Percentiles rank a stretch among this genome's conserved stretches.
Evolutionary conservation across 2,329 filamentous ascomycete species (phyloP).

Genomic region (Dryadomyces quercus-mongolicae): DNA sequence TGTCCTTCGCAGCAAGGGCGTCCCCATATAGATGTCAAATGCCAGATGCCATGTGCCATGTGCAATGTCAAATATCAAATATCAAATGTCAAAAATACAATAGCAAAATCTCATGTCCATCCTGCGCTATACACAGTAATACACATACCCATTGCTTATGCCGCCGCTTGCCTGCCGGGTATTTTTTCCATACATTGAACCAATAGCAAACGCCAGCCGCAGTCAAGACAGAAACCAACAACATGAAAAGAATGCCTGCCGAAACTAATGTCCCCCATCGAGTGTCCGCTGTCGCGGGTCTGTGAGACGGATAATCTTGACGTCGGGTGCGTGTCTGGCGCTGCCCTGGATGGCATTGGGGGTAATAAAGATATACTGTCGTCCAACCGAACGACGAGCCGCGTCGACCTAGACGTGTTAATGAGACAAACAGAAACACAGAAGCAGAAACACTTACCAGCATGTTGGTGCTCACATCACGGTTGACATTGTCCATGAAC

Average conservation of each 20-base stretch:
- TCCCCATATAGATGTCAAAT: slow-evolving; percentile 47
- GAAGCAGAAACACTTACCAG: slow-evolving; percentile 48
- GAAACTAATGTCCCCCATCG: slow-evolving; percentile 11
- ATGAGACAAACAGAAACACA: neutral
- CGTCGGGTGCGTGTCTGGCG: slow-evolving; percentile 50
- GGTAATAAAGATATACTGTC: slow-evolving; percentile 93
- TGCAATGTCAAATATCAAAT: no score
- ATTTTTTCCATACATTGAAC: neutral
- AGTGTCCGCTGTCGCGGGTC: slow-evolving; percentile 47
- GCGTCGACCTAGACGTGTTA: slow-evolving; percentile 52
- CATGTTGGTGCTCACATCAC: slow-evolving; percentile 86
- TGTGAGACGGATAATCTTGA: slow-evolving; percentile 62
- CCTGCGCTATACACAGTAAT: no score
- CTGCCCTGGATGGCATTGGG: slow-evolving; percentile 67
- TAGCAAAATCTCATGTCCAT: no score
- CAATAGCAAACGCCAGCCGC: neutral
- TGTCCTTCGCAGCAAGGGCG: slow-evolving; percentile 74
- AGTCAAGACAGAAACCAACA: neutral
- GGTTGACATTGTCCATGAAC: slow-evolving; percentile 97
- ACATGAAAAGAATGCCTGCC: neutral
- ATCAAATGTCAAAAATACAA: no score
- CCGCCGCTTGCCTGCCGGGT: no score
- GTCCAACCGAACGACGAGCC: slow-evolving; percentile 73
- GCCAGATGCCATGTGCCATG: no score
- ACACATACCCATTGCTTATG: no score